Percentiles rank a stretch among this genome's conserved stretches.
Conservation (phyloP, 2,329 filamentous ascomycete species). For the Paramyrothecium roridum region DNA sequence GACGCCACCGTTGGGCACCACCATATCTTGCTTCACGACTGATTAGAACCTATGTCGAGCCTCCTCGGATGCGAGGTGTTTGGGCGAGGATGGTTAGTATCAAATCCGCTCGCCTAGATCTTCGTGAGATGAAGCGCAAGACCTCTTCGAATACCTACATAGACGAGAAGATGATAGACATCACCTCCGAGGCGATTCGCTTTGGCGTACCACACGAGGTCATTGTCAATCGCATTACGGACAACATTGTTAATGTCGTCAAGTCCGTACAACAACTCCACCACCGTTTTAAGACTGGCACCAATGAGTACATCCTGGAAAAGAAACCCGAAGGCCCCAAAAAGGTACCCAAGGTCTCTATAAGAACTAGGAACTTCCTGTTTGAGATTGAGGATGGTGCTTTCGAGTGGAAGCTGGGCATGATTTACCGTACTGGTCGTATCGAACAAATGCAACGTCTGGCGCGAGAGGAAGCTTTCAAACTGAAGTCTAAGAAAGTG, state of each 20-base stretch:
- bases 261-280: conserved; percentile 91
- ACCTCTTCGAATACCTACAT: conserved; percentile 52
- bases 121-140: conserved; percentile 73
- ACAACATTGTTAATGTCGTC: conserved; percentile 83
- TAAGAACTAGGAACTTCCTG: conserved; percentile 77
- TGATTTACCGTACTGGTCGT: conserved; percentile 87
- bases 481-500: conserved; percentile 81
- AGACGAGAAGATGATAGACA: conserved; percentile 79
- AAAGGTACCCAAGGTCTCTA: conserved; percentile 77
- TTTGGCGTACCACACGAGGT: conserved; percentile 89
- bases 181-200: conserved; percentile 81
- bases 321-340: conserved; percentile 87
- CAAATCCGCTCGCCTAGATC: conserved; percentile 76
- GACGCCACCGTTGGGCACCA: conserved; percentile 81
- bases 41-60: conserved; percentile 81
- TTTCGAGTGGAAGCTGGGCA: conserved; percentile 95
- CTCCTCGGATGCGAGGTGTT: conserved; percentile 74
- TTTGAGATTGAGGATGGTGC: conserved; percentile 95
- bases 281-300: conserved; percentile 84
- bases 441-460: conserved; percentile 87
- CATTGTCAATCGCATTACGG: conserved; percentile 84
- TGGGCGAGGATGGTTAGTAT: conserved; percentile 88
- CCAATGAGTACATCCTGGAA: conserved; percentile 81
- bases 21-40: conserved; percentile 78
- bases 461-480: conserved; percentile 86